Evolutionary conservation across 768 basidiomycete genomes (phyloP), one percentile per base, ranked within the genome.

Genomic region (Tylopilus felleus): DNA sequence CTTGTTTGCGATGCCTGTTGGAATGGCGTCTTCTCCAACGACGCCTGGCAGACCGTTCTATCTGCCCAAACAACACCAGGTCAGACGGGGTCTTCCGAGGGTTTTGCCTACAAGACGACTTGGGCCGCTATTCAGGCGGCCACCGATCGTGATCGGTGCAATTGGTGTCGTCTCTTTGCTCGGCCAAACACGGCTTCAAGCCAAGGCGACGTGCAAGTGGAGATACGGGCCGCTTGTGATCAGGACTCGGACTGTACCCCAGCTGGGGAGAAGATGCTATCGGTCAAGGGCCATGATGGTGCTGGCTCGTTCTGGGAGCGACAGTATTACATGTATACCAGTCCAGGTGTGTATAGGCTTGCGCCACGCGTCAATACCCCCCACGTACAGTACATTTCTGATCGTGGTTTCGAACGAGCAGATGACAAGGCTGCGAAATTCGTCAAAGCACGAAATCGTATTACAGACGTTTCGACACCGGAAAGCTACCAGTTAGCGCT

Each of bases 361-460:
- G 25, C 16, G 35, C 33, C 5, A 36, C 5, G 16, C 35, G 16
- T n/a, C 31, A 33, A 33, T 13, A 36, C 25, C 8, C 17, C 27
- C 27, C 1, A 21, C 27, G 12, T 36, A 9, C 16, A 14, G 5
- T 21, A 3, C 28, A 36, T 27, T 17, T 41, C 48, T 49, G 22
- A 49, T 22, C 12, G 4, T 17, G 8, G 21, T 9, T 31, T 38
- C 47, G 4, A 38, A 47, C 8, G 27, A 4, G n/a, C 16, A 49
- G 49, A 31, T 21, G 49, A 49, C 10, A 49, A 29, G 14, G 49
- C 49, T 8, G 39, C 49, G 8, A 49, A 31, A n/a, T 49, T 40
- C 10, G 28, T 49, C 5, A 49, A 49, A 22, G 49, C 49, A 31
- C 49, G 49, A 49, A n/a, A 49, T 29, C 49, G 49, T 19, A 41